Base-by-base conservation (phyloP, 495 filamentous ascomycete genomes). In the Aspergillus carlsbadensis region DNA sequence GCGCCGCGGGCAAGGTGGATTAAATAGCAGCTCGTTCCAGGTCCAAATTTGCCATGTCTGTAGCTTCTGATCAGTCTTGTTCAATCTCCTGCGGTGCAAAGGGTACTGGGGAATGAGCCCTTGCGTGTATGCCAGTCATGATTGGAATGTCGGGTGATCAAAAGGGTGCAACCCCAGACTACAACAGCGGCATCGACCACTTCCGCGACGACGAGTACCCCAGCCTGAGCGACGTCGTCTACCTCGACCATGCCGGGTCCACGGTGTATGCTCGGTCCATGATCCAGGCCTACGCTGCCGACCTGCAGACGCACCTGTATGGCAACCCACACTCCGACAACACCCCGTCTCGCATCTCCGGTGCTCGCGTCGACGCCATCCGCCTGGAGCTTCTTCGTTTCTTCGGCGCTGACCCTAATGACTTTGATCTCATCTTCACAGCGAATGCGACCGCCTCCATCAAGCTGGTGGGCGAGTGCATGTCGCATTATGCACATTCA, bases 241-340 rank as follows among this genome's bases (percentile, higher is more conserved):
- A 92, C 68, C 83, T 92, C 24, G 88, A 91, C 62, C 87, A 92
- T 73, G 82, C 81, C 21, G 88, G 88, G 15, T 81, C 87, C n/a
- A 89, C 88, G 3, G 78, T 89, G 37, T 88, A 87, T 56, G 80
- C 87, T 17, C 81, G 73, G 63, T 85, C 87, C 11, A 13, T 47
- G 21, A 21, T 62, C 10, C 47, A 47, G 42, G 34, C 46, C 0
- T 73, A 85, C 20, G 69, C 89, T 22, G 71, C 80, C 15, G 68
- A 76, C 13, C 87, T 89, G 67, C 78, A 82, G 17, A 55, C 75
- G 3, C 80, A 80, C 57, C 77, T 92, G 35, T 85, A 85, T 55
- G 87, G 89, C 20, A 92, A 92, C 61, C 89, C 89, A 6, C 89
- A 92, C 63, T 91, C 89, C 0, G 76, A 78, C 22, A 89, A 87